Evolutionary conservation across 805 yeast genomes (phyloP).

Genomic region (Peterozyma xylosa): DNA sequence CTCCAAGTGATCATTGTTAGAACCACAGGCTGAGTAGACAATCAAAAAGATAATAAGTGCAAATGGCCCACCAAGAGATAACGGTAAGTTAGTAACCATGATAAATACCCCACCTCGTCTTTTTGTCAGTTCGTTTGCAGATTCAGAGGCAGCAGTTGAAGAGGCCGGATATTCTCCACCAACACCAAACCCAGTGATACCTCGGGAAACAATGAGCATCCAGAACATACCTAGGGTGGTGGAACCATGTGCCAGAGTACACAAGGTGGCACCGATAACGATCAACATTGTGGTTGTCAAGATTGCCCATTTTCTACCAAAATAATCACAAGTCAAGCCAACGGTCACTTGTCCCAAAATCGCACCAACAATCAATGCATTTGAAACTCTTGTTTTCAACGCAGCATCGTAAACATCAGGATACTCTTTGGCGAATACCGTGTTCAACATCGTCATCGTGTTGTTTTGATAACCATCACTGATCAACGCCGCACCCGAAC

Average conservation of each 20-base stretch:
- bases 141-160: constrained; percentile 62
- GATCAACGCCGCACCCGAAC: constrained; percentile 70
- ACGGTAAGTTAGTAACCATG: constrained; percentile 65
- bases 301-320: constrained; percentile 69
- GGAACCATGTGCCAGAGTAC: constrained; percentile 64
- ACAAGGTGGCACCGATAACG: constrained; percentile 56
- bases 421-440: constrained; percentile 40
- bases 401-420: constrained; percentile 33
- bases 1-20: constrained; percentile 23
- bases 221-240: constrained; percentile 58
- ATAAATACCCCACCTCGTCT: constrained; percentile 61
- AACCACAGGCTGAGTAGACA: constrained; percentile 51
- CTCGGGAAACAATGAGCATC: constrained; percentile 71
- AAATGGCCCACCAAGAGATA: constrained; percentile 75
- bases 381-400: constrained; percentile 60
- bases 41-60: constrained; percentile 61
- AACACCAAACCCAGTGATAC: constrained; percentile 71
- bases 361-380: constrained; percentile 62
- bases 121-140: constrained; percentile 57
- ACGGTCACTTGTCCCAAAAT: constrained; percentile 62
- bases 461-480: constrained; percentile 76
- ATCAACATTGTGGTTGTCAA: constrained; percentile 53
- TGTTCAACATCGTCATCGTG: constrained; percentile 63
- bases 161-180: constrained; percentile 75
- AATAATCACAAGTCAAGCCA: constrained; percentile 57